These are phyloP conservation scores for Catenaria anguillulae DNA, from an alignment of 371 early-diverging fungal genomes.

Conservation along the genomic window DNA sequence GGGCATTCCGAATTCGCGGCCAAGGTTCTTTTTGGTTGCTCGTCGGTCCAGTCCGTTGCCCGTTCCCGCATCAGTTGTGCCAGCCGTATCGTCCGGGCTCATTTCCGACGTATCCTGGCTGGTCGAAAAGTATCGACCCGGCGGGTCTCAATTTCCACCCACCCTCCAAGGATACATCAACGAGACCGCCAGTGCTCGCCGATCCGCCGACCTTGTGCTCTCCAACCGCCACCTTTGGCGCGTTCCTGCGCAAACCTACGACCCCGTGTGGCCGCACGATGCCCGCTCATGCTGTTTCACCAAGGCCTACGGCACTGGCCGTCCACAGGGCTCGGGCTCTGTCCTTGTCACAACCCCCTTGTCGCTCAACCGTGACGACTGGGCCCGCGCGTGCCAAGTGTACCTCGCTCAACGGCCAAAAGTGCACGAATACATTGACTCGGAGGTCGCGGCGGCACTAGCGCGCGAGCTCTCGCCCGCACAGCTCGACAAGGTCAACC, in stretches of 20 bases:
- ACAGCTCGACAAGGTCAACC: too few relatives aligned
- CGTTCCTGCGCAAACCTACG: conserved; percentile 8
- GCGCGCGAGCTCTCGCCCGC: too few relatives aligned
- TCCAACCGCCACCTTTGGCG: conserved; percentile 11
- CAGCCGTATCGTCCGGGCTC: not conserved
- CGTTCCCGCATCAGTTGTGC: too few relatives aligned
- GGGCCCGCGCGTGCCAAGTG: not conserved
- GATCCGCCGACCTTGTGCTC: conserved; percentile 4
- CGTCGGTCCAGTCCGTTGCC: not conserved
- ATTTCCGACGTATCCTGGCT: not conserved
- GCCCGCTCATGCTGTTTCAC: conserved; percentile 14
- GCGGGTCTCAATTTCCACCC: not conserved
- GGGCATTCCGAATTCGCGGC: conserved; percentile 15
- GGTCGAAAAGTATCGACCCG: not conserved
- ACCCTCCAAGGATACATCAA: not conserved
- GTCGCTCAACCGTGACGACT: too few relatives aligned
- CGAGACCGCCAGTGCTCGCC: not conserved
- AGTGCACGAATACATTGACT: not conserved
- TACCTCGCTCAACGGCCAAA: not conserved
- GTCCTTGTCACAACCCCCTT: not conserved
- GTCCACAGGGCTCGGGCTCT: conserved; percentile 8
- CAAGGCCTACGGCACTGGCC: conserved; percentile 11
- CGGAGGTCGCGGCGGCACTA: not conserved
- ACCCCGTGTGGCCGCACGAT: conserved; percentile 8
- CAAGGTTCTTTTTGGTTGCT: conserved; percentile 13